Base-by-base conservation (phyloP, 768 basidiomycete genomes). In the Agaricus bisporus region DNA sequence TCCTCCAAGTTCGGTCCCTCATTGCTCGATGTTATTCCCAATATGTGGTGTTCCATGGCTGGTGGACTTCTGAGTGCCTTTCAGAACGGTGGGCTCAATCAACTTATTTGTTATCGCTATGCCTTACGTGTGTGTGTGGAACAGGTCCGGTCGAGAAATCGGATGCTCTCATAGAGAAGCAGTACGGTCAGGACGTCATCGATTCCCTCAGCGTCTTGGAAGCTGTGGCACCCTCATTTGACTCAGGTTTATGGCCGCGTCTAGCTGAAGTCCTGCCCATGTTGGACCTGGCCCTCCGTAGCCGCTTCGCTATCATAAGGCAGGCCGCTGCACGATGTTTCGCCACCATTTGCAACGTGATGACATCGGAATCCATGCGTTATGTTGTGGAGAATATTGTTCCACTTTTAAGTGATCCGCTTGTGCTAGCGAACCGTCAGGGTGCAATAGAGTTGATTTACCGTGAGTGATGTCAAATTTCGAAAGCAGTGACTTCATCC, bases 31-130 rank as follows among this genome's bases (percentile, higher is more conserved):
- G 75, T 81, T 32, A 82, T 98, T n/a, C 95, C 97, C 2, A 91
- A 83, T 59, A 88, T 98, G 78, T 98, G 95, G 95, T 84, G 88
- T 46, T 92, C 89, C 4, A 91, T 97, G 83, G 84, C 83, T 12
- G 86, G 85, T 20, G 85, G 89, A 20, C 65, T 97, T 36, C 60
- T 87, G 42, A 81, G 79, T 49, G 79, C 84, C 20, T 93, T 86
- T 58, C 71, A 74, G 39, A 66, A 76, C 35, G 83, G 93, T 93
- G 65, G 41, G 81, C 63, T 39, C 41, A 11, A 5, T 29, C 32
- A 32, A 32, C 4, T 22, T 45, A 17, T 3, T 28, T 36, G 14
- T 10, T 17, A 20, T 22, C 8, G 7, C 11, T 41, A 28, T 37
- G 9, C 43, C 26, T 42, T 39, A 54, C 17, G 20, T 56, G 1